Conservation (phyloP, 2,329 filamentous ascomycete genomes). For the Lecanoromycetidae sp. region DNA sequence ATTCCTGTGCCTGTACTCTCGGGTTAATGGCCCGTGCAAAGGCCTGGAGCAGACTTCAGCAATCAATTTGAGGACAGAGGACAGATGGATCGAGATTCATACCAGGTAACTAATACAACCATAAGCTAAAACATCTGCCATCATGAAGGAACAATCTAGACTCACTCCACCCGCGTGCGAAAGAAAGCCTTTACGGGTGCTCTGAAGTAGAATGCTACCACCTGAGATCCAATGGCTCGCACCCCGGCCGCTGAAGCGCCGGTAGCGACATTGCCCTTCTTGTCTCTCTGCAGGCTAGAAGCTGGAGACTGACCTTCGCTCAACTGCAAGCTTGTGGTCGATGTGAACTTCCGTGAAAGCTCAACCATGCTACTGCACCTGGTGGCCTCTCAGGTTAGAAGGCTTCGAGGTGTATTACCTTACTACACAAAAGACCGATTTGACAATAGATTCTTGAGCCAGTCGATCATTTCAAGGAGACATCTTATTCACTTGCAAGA, state of each 20-base stretch:
- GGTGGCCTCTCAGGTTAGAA: no score
- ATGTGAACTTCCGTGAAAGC: background rate
- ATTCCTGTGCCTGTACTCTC: conserved; percentile 33
- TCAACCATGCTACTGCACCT: conserved; percentile 1
- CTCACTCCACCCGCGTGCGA: conserved; percentile 69
- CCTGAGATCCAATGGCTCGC: conserved; percentile 69
- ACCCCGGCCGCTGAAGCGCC: conserved; percentile 78
- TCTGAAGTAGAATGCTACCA: conserved; percentile 82
- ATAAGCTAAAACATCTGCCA: conserved; percentile 15
- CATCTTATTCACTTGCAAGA: no score
- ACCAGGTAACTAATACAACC: conserved; percentile 38
- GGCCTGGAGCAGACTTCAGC: conserved; percentile 31
- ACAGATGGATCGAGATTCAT: conserved; percentile 19
- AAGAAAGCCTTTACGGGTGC: conserved; percentile 90
- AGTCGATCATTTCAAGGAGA: no score
- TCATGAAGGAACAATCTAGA: background rate
- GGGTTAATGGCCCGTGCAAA: conserved; percentile 54
- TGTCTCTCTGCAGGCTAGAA: conserved; percentile 27
- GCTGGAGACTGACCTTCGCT: background rate
- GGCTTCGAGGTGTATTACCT: no score
- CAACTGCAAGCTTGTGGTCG: background rate
- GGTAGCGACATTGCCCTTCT: conserved; percentile 48
- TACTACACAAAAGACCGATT: no score
- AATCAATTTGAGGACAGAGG: conserved; percentile 7
- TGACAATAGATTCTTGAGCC: no score